Conservation (phyloP, 495 filamentous ascomycete species). For the Penicillium ucsense region DNA sequence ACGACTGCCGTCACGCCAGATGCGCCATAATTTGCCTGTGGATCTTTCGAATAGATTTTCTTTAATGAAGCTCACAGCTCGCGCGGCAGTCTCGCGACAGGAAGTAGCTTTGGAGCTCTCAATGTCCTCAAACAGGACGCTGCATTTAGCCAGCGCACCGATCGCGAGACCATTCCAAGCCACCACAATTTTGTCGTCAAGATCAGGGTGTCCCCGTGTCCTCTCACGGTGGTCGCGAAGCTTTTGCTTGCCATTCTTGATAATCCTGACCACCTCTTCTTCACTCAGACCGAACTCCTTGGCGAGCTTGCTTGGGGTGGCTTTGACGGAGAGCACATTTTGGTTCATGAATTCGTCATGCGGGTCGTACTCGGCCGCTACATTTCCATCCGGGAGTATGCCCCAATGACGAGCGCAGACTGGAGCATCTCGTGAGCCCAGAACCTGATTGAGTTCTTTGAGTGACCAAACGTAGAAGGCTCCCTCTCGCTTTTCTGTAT, state of each 20-base stretch:
- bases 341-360: conserved; percentile 89
- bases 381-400: conserved; percentile 81
- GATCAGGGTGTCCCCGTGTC: conserved; percentile 65
- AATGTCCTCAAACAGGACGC: conserved; percentile 51
- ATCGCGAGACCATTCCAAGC: conserved; percentile 89
- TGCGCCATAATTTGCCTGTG: conserved; percentile 56
- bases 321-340: conserved; percentile 49
- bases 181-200: conserved; percentile 88
- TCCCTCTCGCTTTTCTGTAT: conserved; percentile 82
- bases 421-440: conserved; percentile 58
- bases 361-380: conserved; percentile 71
- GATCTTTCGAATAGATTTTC: conserved; percentile 62
- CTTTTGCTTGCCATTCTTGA: conserved; percentile 58
- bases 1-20: conserved; percentile 58
- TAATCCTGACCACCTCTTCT: conserved; percentile 61
- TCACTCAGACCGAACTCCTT: conserved; percentile 69
- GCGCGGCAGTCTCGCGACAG: conserved; percentile 55
- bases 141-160: conserved; percentile 65
- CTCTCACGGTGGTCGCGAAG: conserved; percentile 64
- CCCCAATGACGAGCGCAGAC: conserved; percentile 80
- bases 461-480: conserved; percentile 94
- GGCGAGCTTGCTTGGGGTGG: conserved; percentile 56
- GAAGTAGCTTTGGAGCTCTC: conserved; percentile 46
- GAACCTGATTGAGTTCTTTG: conserved; percentile 72
- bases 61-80: conserved; percentile 68